A percentile compares a stretch with the other conserved stretches of the same genome.
Evolutionary conservation across 2,329 filamentous ascomycete genomes (phyloP).

Genomic region (Orbilia oligospora): DNA sequence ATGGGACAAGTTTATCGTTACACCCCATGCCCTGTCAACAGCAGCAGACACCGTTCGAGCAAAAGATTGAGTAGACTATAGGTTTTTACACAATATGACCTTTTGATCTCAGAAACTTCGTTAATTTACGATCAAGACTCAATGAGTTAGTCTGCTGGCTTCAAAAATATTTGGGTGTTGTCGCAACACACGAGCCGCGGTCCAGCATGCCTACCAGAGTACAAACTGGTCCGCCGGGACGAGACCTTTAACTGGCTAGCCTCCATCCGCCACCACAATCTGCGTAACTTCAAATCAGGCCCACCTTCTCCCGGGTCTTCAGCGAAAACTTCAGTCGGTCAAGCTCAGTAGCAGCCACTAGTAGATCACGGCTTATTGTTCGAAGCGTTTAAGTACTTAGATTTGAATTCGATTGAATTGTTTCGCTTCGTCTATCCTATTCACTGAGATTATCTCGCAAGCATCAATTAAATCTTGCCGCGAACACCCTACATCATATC

Average conservation of each 20-base stretch:
- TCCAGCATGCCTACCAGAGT: too few species aligned
- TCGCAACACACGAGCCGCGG: neutral
- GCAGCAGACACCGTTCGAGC: neutral
- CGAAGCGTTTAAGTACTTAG: neutral
- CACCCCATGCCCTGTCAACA: neutral
- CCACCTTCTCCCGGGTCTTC: neutral
- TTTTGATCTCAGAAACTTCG: neutral
- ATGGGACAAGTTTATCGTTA: neutral
- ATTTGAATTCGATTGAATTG: neutral
- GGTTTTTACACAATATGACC: neutral
- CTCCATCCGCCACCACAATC: neutral
- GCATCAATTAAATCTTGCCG: neutral
- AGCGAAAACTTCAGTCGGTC: too few species aligned
- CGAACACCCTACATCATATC: neutral
- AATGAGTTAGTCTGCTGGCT: neutral
- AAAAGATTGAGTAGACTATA: neutral
- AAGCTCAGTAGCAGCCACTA: too few species aligned
- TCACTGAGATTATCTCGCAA: neutral
- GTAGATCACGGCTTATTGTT: neutral
- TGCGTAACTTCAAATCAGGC: neutral
- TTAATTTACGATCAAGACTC: neutral
- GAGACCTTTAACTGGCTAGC: too few species aligned
- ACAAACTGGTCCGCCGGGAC: too few species aligned
- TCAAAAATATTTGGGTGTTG: neutral
- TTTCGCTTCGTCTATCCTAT: conserved; percentile 5